These are phyloP conservation scores for Pythium phragmitis DNA, from an alignment of 352 stramenopile species.

Conservation along the genomic window DNA sequence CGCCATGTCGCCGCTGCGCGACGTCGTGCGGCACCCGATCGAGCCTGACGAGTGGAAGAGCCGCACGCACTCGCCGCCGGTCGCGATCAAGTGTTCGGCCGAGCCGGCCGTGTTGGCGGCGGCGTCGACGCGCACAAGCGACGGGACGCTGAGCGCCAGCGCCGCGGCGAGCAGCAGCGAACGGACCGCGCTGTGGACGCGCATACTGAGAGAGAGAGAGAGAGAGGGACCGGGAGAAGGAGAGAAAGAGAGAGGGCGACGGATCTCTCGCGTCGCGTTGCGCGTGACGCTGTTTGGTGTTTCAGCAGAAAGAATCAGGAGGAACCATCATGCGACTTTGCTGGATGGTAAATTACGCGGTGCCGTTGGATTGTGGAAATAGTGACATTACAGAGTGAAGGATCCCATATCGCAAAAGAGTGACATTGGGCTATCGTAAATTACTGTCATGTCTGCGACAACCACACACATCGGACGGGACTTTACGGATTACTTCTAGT, in stretches of 20 bases:
- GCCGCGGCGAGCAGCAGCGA: slow-evolving; percentile 8
- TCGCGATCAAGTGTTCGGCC: slow-evolving; percentile 60
- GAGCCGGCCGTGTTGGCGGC: slow-evolving; percentile 60
- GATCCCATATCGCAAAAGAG: neutral
- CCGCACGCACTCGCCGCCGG: slow-evolving; percentile 71
- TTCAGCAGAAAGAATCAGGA: slow-evolving; percentile 14
- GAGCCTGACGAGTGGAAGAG: slow-evolving; percentile 71
- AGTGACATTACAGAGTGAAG: neutral
- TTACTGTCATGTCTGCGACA: neutral
- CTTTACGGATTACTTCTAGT: neutral
- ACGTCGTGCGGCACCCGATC: slow-evolving; percentile 61
- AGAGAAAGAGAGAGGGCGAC: neutral
- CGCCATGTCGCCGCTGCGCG: slow-evolving; percentile 49
- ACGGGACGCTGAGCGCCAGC: slow-evolving; percentile 5
- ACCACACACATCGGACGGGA: neutral
- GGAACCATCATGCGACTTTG: neutral
- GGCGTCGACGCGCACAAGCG: slow-evolving; percentile 32
- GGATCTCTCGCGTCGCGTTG: neutral
- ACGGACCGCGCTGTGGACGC: slow-evolving; percentile 11
- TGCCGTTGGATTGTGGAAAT: slow-evolving; percentile 13
- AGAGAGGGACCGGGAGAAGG: neutral
- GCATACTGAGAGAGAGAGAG: slow-evolving; percentile 9
- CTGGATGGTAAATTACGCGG: slow-evolving; percentile 13
- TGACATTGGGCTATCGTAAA: neutral
- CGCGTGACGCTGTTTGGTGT: neutral